Conservation (phyloP, 2,329 filamentous ascomycete species). For the Anisogramma anomala region DNA sequence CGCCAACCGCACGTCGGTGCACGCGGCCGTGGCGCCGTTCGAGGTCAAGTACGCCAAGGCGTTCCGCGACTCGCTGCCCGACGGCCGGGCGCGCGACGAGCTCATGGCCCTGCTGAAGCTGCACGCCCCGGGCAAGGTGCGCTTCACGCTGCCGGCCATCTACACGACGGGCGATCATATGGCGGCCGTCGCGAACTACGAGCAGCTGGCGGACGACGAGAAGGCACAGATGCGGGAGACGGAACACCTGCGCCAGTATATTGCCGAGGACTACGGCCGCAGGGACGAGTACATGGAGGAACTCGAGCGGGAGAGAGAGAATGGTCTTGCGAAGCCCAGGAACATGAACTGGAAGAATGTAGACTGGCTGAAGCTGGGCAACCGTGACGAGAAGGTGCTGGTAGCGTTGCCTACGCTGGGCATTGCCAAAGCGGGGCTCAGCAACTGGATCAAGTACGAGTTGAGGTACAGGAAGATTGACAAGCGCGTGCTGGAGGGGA, state of each 20-base stretch:
- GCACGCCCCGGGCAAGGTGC: conserved; percentile 42
- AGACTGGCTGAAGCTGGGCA: not conserved
- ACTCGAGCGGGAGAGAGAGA: not conserved
- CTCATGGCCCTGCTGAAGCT: conserved; percentile 34
- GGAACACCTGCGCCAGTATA: not conserved
- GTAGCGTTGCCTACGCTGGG: conserved; percentile 43
- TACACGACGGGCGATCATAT: conserved; percentile 32
- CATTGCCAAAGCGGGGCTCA: conserved; percentile 33
- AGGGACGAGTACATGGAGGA: conserved; percentile 1
- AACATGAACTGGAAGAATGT: not conserved
- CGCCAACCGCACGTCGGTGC: conserved; percentile 29
- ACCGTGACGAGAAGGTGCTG: conserved; percentile 26
- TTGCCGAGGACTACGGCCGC: not conserved
- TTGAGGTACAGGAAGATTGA: conserved; percentile 41
- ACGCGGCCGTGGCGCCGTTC: conserved; percentile 36
- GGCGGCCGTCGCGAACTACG: conserved; percentile 13
- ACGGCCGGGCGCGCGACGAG: conserved; percentile 20
- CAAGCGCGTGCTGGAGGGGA: conserved; percentile 23
- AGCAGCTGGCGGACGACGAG: conserved; percentile 16
- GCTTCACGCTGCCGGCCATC: conserved; percentile 44
- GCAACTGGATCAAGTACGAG: conserved; percentile 38
- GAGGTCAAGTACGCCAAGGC: conserved; percentile 30
- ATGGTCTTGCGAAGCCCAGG: not conserved
- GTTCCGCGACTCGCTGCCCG: conserved; percentile 34
- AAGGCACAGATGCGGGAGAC: conserved; percentile 3